phyloP scores from a whole-genome alignment of 139 green algal genomes.

The Chlamydomonas schloesseri region DNA sequence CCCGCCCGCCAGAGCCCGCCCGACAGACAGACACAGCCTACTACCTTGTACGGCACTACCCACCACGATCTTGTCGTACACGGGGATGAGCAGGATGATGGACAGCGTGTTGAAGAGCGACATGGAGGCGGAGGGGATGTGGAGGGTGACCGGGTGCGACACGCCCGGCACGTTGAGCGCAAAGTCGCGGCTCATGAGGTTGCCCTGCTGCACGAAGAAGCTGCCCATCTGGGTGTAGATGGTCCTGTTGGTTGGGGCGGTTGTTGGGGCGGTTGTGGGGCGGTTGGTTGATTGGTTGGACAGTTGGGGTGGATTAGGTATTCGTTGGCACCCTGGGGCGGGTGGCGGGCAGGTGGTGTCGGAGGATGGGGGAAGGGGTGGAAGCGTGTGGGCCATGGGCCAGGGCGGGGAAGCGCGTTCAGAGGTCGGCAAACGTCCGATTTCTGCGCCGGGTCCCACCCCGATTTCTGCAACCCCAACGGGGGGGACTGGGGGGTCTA shows the following conservation, averaged over 20 bases:
- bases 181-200: conserved; percentile 72
- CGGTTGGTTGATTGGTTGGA: neutral
- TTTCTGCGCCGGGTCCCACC: too few species aligned
- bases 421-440: too few species aligned
- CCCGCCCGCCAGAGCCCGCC: too few species aligned
- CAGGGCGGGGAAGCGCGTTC: too few species aligned
- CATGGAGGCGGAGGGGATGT: conserved; percentile 88
- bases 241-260: conserved; percentile 78
- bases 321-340: too few species aligned
- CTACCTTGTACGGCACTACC: too few species aligned
- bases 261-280: neutral
- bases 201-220: conserved; percentile 92
- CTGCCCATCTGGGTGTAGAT: conserved; percentile 94
- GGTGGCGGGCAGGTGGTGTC: too few species aligned
- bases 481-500: too few species aligned
- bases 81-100: conserved; percentile 87
- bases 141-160: conserved; percentile 40
- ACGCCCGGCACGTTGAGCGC: neutral
- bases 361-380: too few species aligned
- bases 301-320: neutral
- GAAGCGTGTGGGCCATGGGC: too few species aligned
- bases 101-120: conserved; percentile 89
- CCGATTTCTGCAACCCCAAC: too few species aligned
- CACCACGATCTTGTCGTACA: conserved; percentile 85
- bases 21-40: too few species aligned